Base-by-base conservation (phyloP, 805 yeast genomes). In the Grigorovia yakushimaensis region DNA sequence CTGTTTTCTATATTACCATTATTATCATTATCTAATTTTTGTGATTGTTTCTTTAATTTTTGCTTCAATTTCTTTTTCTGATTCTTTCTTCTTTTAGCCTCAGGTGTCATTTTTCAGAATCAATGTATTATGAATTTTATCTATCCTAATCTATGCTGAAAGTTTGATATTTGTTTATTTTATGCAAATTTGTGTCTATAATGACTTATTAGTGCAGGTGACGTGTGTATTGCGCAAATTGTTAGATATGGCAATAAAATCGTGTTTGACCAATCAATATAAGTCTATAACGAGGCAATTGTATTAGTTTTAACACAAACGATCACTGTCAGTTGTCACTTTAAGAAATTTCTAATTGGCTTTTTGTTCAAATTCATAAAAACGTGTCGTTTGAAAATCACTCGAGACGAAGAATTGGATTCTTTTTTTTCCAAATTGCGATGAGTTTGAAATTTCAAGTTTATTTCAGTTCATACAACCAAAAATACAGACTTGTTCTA, bases 51-150 rank as follows among this genome's bases (percentile, higher is more conserved):
- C 50, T 61, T 63, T 47, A 54, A 60, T 53, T 59, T 64, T 48
- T 54, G 66, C 51, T 50, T 64, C 18, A 54, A 55, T 53, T 62
- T 64, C 56, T 64, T 65, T 54, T 64, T 64, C 44, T 61, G 66
- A 40, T 64, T 60, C 49, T 61, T 65, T 48, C 58, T 59, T 51
- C 55, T 64, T 51, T 56, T 64, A 36, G 68, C 66, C 35, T 62
- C 69, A 39, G 62, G 56, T 20, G 57, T 57, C 66, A 62, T 62
- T 18, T 21, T 24, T n/a, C n/a, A n/a, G n/a, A n/a, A n/a, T n/a
- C n/a, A n/a, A n/a, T n/a, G n/a, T n/a, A n/a, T 41, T 10, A 33
- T 40, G 22, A 23, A 23, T 23, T 23, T 6, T 23, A 23, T 23
- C 27, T 23, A 23, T 23, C n/a, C n/a, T n/a, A n/a, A n/a, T n/a